These are phyloP conservation scores for Amaranthus cruentus DNA, from an alignment of 148 eudicot species.

Conservation along the genomic window DNA sequence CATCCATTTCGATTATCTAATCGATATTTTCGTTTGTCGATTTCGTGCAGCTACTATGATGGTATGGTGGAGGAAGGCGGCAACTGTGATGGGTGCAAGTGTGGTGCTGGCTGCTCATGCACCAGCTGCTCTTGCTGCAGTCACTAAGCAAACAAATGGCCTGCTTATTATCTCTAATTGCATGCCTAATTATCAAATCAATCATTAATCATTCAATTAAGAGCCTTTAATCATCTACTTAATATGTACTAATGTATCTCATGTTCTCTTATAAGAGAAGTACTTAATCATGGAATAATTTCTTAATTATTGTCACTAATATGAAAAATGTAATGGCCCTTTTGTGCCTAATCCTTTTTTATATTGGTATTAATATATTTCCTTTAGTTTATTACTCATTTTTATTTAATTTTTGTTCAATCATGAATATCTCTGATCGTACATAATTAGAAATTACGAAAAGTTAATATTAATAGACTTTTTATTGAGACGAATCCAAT, in stretches of 20 bases:
- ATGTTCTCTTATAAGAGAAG: neutral
- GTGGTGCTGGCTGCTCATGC: slow-evolving; percentile 56
- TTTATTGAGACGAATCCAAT: no score
- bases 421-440: no score
- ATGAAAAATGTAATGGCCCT: neutral
- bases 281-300: neutral
- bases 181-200: neutral
- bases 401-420: no score
- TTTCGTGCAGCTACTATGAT: slow-evolving; percentile 33
- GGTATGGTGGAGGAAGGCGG: slow-evolving; percentile 36
- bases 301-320: neutral
- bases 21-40: neutral
- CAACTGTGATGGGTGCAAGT: slow-evolving; percentile 58
- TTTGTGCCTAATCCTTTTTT: neutral
- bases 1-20: no score
- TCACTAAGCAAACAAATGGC: neutral
- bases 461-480: no score
- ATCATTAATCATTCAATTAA: neutral
- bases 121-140: slow-evolving; percentile 44
- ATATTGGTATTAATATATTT: neutral
- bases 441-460: no score
- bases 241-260: neutral
- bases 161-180: neutral
- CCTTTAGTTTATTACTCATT: no score
- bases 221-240: neutral